A percentile compares a stretch with the other conserved stretches of the same genome.
phyloP scores from a whole-genome alignment of 202 grass and related monocot genomes.

The Brachypodium distachyon region DNA sequence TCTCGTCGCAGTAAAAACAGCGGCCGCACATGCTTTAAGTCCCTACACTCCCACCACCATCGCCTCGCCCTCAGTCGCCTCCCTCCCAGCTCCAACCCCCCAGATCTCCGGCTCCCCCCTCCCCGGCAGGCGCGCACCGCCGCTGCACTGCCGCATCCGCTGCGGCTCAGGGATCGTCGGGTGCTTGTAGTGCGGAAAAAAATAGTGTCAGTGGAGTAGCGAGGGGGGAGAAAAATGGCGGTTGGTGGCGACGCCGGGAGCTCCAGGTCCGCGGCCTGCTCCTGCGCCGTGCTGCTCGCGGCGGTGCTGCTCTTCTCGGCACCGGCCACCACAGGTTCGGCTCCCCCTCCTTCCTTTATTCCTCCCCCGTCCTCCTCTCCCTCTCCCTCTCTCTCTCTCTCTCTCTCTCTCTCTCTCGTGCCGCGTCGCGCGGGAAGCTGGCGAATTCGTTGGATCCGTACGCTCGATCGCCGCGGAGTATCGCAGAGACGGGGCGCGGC shows the following conservation, averaged over 20 bases:
- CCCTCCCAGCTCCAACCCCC: not conserved
- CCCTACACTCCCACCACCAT: not conserved
- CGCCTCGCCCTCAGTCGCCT: not conserved
- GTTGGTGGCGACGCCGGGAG: conserved; percentile 1
- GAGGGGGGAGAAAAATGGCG: conserved; percentile 6
- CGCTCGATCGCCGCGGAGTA: conserved; percentile 3
- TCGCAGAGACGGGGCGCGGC: not conserved
- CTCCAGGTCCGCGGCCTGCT: conserved; percentile 34
- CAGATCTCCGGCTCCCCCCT: conserved; percentile 12
- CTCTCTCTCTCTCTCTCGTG: not conserved
- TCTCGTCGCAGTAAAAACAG: conserved; percentile 41
- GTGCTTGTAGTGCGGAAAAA: not conserved
- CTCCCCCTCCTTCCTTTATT: not conserved
- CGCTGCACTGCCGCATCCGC: conserved; percentile 7
- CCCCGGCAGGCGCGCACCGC: not conserved
- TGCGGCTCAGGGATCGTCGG: not conserved
- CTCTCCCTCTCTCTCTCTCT: not conserved
- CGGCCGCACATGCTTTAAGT: conserved; percentile 41
- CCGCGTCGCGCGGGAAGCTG: not conserved
- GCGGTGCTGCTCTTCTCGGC: conserved; percentile 35
- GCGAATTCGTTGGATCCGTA: not conserved
- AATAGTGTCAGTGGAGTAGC: conserved; percentile 17
- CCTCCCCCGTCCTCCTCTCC: not conserved
- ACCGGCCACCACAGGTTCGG: conserved; percentile 33
- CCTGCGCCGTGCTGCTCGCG: conserved; percentile 34